Evolutionary conservation across 2,329 filamentous ascomycete genomes (phyloP).

Genomic region (Alternaria novae-zelandiae): DNA sequence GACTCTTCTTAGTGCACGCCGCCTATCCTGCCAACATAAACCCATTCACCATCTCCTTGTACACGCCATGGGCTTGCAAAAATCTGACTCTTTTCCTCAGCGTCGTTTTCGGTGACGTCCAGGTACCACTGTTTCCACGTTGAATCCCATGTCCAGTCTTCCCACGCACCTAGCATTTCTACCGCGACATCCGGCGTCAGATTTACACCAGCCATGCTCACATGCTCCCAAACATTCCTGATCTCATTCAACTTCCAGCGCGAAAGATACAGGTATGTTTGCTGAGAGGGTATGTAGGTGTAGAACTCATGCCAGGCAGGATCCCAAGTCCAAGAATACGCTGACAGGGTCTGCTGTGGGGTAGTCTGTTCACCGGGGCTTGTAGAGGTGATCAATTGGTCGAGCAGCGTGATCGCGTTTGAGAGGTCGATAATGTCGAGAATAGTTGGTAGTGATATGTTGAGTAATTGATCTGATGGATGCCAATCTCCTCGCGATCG

Average conservation of each 20-base stretch:
- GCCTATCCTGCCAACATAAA: constrained; percentile 14
- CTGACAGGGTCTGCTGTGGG: constrained; percentile 7
- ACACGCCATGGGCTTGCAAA: constrained; percentile 22
- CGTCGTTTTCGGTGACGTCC: background rate
- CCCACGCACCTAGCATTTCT: constrained; percentile 22
- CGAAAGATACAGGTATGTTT: constrained; percentile 17
- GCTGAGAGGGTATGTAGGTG: constrained; percentile 7
- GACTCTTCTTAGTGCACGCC: background rate
- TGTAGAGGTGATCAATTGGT: constrained; percentile 7
- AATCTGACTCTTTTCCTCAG: constrained; percentile 3
- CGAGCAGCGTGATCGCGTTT: constrained; percentile 14
- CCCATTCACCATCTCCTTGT: constrained; percentile 16
- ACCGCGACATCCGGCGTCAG: constrained; percentile 12
- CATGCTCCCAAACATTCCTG: constrained; percentile 18
- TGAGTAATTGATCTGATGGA: background rate
- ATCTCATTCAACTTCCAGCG: constrained; percentile 14
- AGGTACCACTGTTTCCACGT: constrained; percentile 22
- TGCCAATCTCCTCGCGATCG: constrained; percentile 13
- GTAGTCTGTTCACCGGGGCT: background rate
- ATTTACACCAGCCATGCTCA: constrained; percentile 4
- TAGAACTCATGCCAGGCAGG: constrained; percentile 21
- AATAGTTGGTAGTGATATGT: background rate
- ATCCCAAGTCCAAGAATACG: constrained; percentile 21
- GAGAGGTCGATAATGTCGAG: constrained; percentile 20
- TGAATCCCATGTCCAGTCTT: constrained; percentile 30